These are phyloP conservation scores for Pleurotus cornucopiae DNA, from an alignment of 768 basidiomycete genomes.

Conservation along the genomic window DNA sequence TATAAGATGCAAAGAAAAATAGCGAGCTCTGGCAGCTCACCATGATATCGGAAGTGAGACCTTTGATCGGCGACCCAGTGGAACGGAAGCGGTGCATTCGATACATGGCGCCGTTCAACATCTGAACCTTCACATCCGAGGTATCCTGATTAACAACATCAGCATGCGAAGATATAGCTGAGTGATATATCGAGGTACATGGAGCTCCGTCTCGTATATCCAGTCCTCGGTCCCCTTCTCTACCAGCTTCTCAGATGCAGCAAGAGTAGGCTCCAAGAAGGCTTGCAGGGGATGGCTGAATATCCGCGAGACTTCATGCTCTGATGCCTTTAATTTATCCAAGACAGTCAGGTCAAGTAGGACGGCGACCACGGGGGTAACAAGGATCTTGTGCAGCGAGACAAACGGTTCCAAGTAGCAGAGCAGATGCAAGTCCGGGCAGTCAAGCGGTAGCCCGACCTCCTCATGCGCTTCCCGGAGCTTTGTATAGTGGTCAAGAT, in stretches of 20 bases:
- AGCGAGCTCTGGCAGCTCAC: slow-evolving; percentile 33
- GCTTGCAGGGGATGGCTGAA: slow-evolving; percentile 80
- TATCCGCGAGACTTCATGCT: slow-evolving; percentile 72
- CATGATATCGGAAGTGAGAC: slow-evolving; percentile 78
- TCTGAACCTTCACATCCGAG: slow-evolving; percentile 44
- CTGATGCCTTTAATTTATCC: slow-evolving; percentile 44
- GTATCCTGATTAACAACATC: slow-evolving; percentile 38
- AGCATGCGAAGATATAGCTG: neutral
- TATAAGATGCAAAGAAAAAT: neutral
- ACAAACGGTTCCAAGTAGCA: slow-evolving; percentile 64
- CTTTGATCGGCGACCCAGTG: slow-evolving; percentile 76
- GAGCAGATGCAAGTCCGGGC: slow-evolving; percentile 54
- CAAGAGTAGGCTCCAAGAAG: slow-evolving; percentile 56
- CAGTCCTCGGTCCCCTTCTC: slow-evolving; percentile 65
- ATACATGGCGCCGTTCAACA: slow-evolving; percentile 52
- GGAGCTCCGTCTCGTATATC: slow-evolving; percentile 69
- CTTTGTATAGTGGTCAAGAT: neutral
- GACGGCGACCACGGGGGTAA: slow-evolving; percentile 76
- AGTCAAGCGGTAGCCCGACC: slow-evolving; percentile 60
- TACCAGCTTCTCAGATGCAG: slow-evolving; percentile 45
- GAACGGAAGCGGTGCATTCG: slow-evolving; percentile 85
- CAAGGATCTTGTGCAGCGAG: slow-evolving; percentile 63
- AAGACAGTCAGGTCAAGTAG: slow-evolving; percentile 55
- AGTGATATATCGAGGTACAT: slow-evolving; percentile 38
- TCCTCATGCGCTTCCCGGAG: slow-evolving; percentile 81